phyloP scores from a whole-genome alignment of 1,284 basidiomycete genomes.

The Ceratobasidium sp. region DNA sequence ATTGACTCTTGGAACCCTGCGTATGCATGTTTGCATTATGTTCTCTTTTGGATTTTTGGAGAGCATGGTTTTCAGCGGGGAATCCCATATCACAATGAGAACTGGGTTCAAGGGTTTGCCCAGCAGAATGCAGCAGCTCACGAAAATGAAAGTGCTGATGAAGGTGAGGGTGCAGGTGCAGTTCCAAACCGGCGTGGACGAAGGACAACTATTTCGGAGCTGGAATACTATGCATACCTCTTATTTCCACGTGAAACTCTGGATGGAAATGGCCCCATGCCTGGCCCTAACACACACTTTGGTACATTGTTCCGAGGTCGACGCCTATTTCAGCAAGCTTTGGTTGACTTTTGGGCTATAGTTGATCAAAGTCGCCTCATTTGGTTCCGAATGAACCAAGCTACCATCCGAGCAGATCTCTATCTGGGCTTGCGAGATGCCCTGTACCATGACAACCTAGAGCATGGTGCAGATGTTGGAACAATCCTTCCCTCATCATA shows the following conservation, averaged over 20 bases:
- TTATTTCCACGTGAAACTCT: constrained; percentile 46
- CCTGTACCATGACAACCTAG: constrained; percentile 44
- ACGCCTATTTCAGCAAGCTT: constrained; percentile 52
- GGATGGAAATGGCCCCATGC: not conserved
- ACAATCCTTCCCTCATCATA: too few species aligned
- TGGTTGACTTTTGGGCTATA: constrained; percentile 50
- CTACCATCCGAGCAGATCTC: constrained; percentile 50
- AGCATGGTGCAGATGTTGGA: not conserved
- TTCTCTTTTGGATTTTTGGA: constrained; percentile 53
- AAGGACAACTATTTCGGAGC: constrained; percentile 13
- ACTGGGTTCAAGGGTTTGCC: not conserved
- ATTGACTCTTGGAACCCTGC: constrained; percentile 52
- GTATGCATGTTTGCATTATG: constrained; percentile 54
- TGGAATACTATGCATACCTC: constrained; percentile 47
- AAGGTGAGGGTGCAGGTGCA: not conserved
- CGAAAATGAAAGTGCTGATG: constrained; percentile 3
- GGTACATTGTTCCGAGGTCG: constrained; percentile 52
- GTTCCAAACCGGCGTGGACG: not conserved
- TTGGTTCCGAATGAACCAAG: constrained; percentile 51
- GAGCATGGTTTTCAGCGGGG: constrained; percentile 54
- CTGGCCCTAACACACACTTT: constrained; percentile 42
- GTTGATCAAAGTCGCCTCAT: constrained; percentile 47
- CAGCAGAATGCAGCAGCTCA: not conserved
- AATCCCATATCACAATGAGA: constrained; percentile 40
- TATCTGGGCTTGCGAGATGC: constrained; percentile 54